These are phyloP conservation scores for Nemania abortiva DNA, from an alignment of 2,329 filamentous ascomycete genomes.

Conservation along the genomic window DNA sequence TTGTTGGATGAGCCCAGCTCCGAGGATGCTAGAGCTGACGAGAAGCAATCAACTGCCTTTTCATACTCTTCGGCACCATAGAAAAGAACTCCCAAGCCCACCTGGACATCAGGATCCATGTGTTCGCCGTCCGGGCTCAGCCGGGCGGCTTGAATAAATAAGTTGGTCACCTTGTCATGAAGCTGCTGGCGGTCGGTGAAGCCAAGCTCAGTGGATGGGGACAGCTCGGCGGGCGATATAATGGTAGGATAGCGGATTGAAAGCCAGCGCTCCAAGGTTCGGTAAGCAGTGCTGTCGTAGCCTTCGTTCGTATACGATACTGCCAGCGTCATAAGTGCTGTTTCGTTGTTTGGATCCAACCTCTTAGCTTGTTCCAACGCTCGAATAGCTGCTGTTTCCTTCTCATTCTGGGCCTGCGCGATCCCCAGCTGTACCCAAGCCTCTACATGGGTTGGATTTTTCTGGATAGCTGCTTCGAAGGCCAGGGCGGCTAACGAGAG, in stretches of 20 bases:
- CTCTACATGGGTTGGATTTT: slow-evolving; percentile 86
- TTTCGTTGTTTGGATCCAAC: slow-evolving; percentile 85
- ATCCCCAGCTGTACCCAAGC: slow-evolving; percentile 94
- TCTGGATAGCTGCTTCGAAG: slow-evolving; percentile 95
- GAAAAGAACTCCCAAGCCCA: slow-evolving; percentile 95
- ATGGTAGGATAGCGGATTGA: slow-evolving; percentile 93
- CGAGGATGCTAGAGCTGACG: slow-evolving; percentile 85
- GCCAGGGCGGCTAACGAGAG: slow-evolving; percentile 92
- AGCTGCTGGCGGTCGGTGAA: slow-evolving; percentile 93
- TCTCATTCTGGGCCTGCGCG: slow-evolving; percentile 97
- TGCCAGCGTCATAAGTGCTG: slow-evolving; percentile 92
- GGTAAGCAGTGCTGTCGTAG: slow-evolving; percentile 96
- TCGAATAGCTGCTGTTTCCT: slow-evolving; percentile 94
- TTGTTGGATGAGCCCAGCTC: slow-evolving; percentile 88
- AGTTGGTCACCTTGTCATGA: slow-evolving; percentile 88
- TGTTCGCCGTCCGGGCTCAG: slow-evolving; percentile 91
- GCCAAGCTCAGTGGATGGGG: slow-evolving; percentile 83
- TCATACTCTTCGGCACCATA: slow-evolving; percentile 98
- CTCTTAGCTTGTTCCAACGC: slow-evolving; percentile 92
- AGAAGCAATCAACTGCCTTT: slow-evolving; percentile 99
- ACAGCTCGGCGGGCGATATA: slow-evolving; percentile 77
- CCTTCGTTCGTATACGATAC: slow-evolving; percentile 99
- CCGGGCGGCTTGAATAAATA: slow-evolving; percentile 93
- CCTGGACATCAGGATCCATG: slow-evolving; percentile 99
- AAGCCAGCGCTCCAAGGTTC: slow-evolving; percentile 95